Base-by-base conservation (phyloP, 805 yeast species). In the Wickerhamomyces bovis region DNA sequence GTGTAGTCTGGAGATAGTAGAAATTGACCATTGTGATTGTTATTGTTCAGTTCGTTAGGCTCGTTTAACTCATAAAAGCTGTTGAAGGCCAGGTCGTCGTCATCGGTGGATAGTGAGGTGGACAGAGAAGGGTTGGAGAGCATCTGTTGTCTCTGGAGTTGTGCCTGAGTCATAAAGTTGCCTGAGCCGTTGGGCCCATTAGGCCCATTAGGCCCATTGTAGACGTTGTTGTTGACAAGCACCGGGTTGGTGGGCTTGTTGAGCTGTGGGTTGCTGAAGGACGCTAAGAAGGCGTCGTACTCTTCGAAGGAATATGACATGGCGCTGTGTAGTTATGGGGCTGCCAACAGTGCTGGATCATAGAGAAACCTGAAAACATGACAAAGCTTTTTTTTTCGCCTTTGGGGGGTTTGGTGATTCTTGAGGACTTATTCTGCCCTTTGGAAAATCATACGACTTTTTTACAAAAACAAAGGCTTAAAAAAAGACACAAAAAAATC, bases 221-320 rank as follows among this genome's bases (percentile, higher is more conserved):
- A 40, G 47, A 22, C 28, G 38, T 33, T 16, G 39, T 16, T 35
- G 22, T 42, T 18, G 23, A 10, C 4, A 12, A 19, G 28, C 28
- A 25, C 28, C 28, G 6, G 28, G 28, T 25, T 25, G 28, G 10
- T 25, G 28, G 28, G 10, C 13, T 25, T 25, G 28, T 25, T 25
- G 12, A 12, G 23, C 6, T 36, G 18, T 18, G 39, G n/a, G 19
- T 36, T 36, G 38, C 50, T 52, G 38, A 60, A 55, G 10, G 65
- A 58, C 12, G 63, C 60, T 20, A 63, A 49, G 38, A 63, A 59
- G 35, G 62, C 57, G 41, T 62, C 67, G 49, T 63, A 62, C 48
- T 63, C 65, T 25, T 63, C 65, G 44, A 63, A 61, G 0, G 62
- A 52, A 49, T 61, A 55, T 1, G 64, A 31, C 63, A 60, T 62